Evolutionary conservation across 495 filamentous ascomycete genomes (phyloP).

Genomic region (Neurospora tetraspora): DNA sequence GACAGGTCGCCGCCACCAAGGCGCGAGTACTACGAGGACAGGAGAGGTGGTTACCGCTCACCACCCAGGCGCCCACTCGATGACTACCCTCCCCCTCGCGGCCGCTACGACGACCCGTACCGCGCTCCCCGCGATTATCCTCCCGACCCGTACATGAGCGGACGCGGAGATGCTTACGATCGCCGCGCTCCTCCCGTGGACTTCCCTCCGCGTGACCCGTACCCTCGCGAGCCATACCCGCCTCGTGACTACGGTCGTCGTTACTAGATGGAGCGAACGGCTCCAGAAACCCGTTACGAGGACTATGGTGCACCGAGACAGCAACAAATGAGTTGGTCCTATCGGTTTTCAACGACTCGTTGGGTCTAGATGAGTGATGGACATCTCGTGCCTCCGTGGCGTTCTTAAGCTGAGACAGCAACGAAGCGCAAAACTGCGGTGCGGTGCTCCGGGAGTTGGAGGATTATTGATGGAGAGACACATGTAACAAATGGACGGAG

Average conservation of each 20-base stretch:
- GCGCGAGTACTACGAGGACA: constrained; percentile 77
- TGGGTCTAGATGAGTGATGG: neutral
- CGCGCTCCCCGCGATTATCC: constrained; percentile 44
- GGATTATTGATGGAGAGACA: neutral
- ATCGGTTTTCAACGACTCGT: neutral
- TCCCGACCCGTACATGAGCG: constrained; percentile 57
- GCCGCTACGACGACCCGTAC: constrained; percentile 54
- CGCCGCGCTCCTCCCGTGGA: constrained; percentile 46
- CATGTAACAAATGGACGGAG: neutral
- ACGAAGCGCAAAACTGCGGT: neutral
- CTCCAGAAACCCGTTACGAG: neutral
- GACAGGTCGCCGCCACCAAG: constrained; percentile 61
- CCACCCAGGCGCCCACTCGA: constrained; percentile 64
- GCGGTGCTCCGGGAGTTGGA: neutral
- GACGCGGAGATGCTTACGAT: constrained; percentile 44
- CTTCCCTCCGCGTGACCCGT: constrained; percentile 43
- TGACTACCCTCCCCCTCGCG: constrained; percentile 60
- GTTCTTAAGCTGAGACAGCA: neutral
- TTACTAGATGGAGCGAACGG: constrained; percentile 18
- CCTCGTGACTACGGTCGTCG: constrained; percentile 39
- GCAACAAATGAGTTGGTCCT: neutral
- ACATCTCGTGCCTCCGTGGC: neutral
- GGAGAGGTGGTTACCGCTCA: constrained; percentile 59
- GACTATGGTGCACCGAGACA: neutral
- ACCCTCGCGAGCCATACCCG: constrained; percentile 38